These are phyloP conservation scores for Tuber melanosporum DNA, from an alignment of 495 filamentous ascomycete genomes.

Conservation along the genomic window DNA sequence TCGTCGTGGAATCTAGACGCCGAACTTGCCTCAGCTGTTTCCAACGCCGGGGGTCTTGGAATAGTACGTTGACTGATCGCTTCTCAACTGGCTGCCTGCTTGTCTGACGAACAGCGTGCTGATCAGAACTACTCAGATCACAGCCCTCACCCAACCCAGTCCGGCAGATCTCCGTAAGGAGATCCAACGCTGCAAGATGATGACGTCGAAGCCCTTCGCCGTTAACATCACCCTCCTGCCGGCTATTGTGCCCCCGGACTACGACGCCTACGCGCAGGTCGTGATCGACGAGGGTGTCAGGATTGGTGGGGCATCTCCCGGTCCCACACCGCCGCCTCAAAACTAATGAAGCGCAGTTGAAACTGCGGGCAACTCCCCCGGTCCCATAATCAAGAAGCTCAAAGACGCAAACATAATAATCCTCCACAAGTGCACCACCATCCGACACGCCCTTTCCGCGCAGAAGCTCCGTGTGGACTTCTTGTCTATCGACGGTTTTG, in stretches of 20 bases:
- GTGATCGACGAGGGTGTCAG: constrained; percentile 89
- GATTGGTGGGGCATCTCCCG: constrained; percentile 46
- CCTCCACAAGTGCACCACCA: constrained; percentile 96
- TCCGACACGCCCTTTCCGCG: constrained; percentile 84
- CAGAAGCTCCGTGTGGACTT: constrained; percentile 96
- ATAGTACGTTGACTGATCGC: constrained; percentile 49
- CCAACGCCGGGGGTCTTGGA: constrained; percentile 89
- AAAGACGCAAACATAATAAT: constrained; percentile 73
- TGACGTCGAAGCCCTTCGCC: constrained; percentile 86
- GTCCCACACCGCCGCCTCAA: neutral
- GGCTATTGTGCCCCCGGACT: constrained; percentile 81
- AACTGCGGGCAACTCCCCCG: constrained; percentile 91
- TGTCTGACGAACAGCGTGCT: neutral
- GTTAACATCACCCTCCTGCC: constrained; percentile 96
- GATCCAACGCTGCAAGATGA: constrained; percentile 73
- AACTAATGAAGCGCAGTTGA: constrained; percentile 54
- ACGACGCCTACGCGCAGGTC: constrained; percentile 82
- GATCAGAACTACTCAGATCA: constrained; percentile 49
- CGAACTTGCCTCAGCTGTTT: constrained; percentile 87
- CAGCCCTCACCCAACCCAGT: constrained; percentile 87
- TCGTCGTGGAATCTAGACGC: constrained; percentile 52
- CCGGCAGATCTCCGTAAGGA: constrained; percentile 91
- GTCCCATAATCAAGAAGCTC: constrained; percentile 79
- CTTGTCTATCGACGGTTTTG: constrained; percentile 91
- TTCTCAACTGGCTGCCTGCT: neutral